Conservation (phyloP, 2,329 filamentous ascomycete species). For the Beauveria varroae region DNA sequence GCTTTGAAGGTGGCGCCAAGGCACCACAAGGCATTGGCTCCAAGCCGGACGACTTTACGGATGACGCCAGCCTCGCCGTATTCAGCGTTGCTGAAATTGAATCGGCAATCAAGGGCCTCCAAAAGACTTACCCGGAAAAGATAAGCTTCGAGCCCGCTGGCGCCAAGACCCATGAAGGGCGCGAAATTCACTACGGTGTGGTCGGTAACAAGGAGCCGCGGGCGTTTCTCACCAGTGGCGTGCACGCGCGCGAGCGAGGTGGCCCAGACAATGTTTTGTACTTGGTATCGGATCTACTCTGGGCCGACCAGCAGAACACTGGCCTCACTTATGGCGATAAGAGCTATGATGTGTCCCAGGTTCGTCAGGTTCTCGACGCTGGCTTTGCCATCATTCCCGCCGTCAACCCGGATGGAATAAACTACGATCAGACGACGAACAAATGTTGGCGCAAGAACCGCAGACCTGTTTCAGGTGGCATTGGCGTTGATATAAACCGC, state of each 20-base stretch:
- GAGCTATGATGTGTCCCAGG: conserved; percentile 43
- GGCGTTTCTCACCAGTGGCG: conserved; percentile 44
- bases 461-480: conserved; percentile 31
- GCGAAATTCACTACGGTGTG: conserved; percentile 29
- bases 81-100: conserved; percentile 22
- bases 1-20: conserved; percentile 32
- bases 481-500: conserved; percentile 47
- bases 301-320: conserved; percentile 39
- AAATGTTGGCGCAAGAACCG: conserved; percentile 51
- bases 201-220: conserved; percentile 38
- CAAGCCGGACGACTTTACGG: conserved; percentile 34
- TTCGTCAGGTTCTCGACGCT: conserved; percentile 40
- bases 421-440: conserved; percentile 42
- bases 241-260: conserved; percentile 52
- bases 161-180: conserved; percentile 35
- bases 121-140: not conserved
- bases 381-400: conserved; percentile 47
- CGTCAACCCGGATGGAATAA: conserved; percentile 45
- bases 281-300: conserved; percentile 49
- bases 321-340: conserved; percentile 45
- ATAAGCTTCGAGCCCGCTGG: conserved; percentile 22
- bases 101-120: not conserved
- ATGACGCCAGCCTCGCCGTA: conserved; percentile 29
- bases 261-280: conserved; percentile 49
- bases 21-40: conserved; percentile 27